These are phyloP conservation scores for Corchorus olitorius DNA, from an alignment of 345 rosid genomes.

Conservation along the genomic window DNA sequence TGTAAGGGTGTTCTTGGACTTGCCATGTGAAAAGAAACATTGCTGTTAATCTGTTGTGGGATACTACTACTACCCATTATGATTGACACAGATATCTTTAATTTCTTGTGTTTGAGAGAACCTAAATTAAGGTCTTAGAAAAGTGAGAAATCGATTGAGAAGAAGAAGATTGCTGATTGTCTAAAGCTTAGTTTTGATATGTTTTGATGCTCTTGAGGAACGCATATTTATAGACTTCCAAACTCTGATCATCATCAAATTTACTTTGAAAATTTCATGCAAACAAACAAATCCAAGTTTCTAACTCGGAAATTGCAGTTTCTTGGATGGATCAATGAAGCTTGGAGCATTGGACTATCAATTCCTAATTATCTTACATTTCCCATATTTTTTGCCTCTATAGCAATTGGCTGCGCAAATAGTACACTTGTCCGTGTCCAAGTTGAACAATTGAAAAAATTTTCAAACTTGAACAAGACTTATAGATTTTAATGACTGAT, in stretches of 20 bases:
- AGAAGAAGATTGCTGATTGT: neutral
- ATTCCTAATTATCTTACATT: too few relatives aligned
- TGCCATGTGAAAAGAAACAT: conserved; percentile 20
- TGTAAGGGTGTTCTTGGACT: conserved; percentile 51
- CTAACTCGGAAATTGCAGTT: neutral
- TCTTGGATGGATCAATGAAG: neutral
- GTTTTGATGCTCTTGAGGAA: neutral
- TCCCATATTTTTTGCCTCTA: too few relatives aligned
- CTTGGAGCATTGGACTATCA: neutral
- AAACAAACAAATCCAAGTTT: neutral
- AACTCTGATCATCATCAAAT: neutral
- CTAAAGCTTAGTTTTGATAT: neutral
- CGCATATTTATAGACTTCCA: conserved; percentile 6
- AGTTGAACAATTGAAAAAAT: too few relatives aligned
- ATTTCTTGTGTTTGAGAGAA: neutral
- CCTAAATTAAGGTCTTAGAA: too few relatives aligned
- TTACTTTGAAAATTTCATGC: neutral
- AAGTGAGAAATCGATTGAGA: neutral
- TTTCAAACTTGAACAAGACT: too few relatives aligned
- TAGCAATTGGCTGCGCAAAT: too few relatives aligned
- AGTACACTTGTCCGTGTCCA: too few relatives aligned
- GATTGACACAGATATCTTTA: neutral
- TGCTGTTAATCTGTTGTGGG: neutral
- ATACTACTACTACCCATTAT: neutral
- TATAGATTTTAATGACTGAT: too few relatives aligned